Evolutionary conservation across 192 early-diverging fungal genomes (phyloP).

Genomic region (Coemansia sp.): DNA sequence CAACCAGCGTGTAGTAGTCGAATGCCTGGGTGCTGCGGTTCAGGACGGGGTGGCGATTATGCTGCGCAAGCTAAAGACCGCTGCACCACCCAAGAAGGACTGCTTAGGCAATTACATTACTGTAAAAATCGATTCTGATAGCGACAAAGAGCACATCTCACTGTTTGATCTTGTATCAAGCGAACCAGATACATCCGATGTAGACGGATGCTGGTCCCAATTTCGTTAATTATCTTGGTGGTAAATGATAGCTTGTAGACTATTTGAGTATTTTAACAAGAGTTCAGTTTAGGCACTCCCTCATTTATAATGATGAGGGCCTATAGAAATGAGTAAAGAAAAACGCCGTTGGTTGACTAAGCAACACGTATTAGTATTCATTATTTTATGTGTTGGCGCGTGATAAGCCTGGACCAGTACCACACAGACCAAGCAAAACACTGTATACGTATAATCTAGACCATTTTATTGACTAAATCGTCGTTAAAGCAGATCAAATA

Average conservation of each 20-base stretch:
- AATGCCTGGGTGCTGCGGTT: constrained; percentile 44
- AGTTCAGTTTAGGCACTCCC: too few species aligned
- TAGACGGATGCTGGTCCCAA: background rate
- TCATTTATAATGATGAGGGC: too few species aligned
- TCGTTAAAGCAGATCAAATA: constrained; percentile 29
- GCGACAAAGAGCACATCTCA: background rate
- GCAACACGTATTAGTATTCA: too few species aligned
- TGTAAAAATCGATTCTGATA: background rate
- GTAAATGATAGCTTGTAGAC: too few species aligned
- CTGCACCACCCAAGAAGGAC: constrained; percentile 1
- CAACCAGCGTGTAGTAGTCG: constrained; percentile 32
- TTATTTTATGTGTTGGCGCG: too few species aligned
- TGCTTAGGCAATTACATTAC: background rate
- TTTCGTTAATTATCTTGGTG: background rate
- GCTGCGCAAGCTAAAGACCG: constrained; percentile 11
- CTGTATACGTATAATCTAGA: too few species aligned
- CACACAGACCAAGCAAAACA: too few species aligned
- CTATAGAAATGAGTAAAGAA: too few species aligned
- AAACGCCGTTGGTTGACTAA: too few species aligned
- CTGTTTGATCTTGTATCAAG: constrained; percentile 1
- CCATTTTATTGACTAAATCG: constrained; percentile 4
- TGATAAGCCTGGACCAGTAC: too few species aligned
- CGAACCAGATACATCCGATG: constrained; percentile 1
- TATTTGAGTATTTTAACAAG: too few species aligned
- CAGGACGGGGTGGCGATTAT: constrained; percentile 46